A percentile compares a stretch with the other conserved stretches of the same genome.
These are phyloP conservation scores for Tripterygium wilfordii DNA, from an alignment of 177 flowering plant species.

Conservation along the genomic window DNA sequence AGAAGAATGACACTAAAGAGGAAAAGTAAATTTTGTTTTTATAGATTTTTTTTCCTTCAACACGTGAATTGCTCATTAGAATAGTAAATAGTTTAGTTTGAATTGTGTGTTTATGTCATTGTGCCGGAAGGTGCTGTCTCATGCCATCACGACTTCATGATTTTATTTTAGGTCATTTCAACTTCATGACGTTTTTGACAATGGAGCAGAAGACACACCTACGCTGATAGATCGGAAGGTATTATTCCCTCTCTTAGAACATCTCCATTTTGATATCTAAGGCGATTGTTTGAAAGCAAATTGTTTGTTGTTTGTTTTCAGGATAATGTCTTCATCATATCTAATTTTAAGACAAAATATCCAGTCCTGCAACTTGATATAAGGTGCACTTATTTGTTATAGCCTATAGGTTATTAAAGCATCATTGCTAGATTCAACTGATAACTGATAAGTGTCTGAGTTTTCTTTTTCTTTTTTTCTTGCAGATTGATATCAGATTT, in stretches of 20 bases:
- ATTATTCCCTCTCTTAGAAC: constrained; percentile 1
- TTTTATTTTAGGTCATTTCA: constrained; percentile 71
- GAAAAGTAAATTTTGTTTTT: too few species aligned
- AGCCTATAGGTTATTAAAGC: background rate
- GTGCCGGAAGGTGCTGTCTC: too few species aligned
- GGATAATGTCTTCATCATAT: constrained; percentile 97
- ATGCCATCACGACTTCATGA: too few species aligned
- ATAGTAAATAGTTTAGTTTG: too few species aligned
- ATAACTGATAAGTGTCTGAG: constrained; percentile 1
- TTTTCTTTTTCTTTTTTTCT: constrained; percentile 5
- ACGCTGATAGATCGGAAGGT: constrained; percentile 93
- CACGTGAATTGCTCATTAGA: background rate
- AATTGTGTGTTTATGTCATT: too few species aligned
- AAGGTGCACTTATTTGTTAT: constrained; percentile 34
- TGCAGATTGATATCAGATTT: constrained; percentile 86
- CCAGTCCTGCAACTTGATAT: constrained; percentile 85
- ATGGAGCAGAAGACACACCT: constrained; percentile 85
- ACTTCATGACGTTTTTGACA: constrained; percentile 85
- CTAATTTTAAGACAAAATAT: constrained; percentile 83
- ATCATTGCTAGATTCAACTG: background rate
- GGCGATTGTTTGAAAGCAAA: background rate
- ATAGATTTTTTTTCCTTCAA: constrained; percentile 22
- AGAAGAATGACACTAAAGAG: constrained; percentile 82
- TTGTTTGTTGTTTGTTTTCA: constrained; percentile 25
- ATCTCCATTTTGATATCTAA: background rate